A percentile compares a stretch with the other conserved stretches of the same genome.
Conservation (phyloP, 768 basidiomycete genomes). For the Xerocomus potaroensis region DNA sequence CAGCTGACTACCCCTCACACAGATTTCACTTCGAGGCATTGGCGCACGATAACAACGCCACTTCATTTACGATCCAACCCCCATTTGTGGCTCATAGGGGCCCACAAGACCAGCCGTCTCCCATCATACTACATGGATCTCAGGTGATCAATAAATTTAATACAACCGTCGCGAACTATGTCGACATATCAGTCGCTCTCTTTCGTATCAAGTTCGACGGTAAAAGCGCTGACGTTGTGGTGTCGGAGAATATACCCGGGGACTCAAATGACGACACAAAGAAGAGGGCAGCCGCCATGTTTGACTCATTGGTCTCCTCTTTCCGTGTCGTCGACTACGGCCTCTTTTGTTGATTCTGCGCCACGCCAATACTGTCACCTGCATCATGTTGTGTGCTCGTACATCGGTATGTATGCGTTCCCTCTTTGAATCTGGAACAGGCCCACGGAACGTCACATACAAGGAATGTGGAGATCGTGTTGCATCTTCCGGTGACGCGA, state of each 20-base stretch:
- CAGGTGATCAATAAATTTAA: conserved; percentile 82
- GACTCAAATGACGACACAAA: conserved; percentile 30
- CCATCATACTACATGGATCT: conserved; percentile 59
- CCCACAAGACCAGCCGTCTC: conserved; percentile 46
- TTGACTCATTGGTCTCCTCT: conserved; percentile 51
- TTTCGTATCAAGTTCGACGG: conserved; percentile 57
- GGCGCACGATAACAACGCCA: conserved; percentile 85
- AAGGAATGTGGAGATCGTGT: too few relatives aligned
- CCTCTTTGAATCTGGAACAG: too few relatives aligned
- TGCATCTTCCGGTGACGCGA: too few relatives aligned
- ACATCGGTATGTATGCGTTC: too few relatives aligned
- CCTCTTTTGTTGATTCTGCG: conserved; percentile 54
- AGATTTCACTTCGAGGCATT: conserved; percentile 91
- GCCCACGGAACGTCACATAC: too few relatives aligned
- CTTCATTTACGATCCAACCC: conserved; percentile 41
- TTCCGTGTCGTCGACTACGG: conserved; percentile 63
- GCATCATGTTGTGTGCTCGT: too few relatives aligned
- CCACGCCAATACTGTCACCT: conserved; percentile 2
- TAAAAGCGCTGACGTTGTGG: conserved; percentile 76
- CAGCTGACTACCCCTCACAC: conserved; percentile 8
- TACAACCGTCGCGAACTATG: conserved; percentile 51
- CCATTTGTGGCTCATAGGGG: conserved; percentile 39
- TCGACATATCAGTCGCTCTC: conserved; percentile 75
- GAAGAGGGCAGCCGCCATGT: conserved; percentile 39
- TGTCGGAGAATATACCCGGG: conserved; percentile 80